Evolutionary conservation across 805 yeast species (phyloP), one percentile per base, ranked within the genome.

Genomic region (Candida verbasci): DNA sequence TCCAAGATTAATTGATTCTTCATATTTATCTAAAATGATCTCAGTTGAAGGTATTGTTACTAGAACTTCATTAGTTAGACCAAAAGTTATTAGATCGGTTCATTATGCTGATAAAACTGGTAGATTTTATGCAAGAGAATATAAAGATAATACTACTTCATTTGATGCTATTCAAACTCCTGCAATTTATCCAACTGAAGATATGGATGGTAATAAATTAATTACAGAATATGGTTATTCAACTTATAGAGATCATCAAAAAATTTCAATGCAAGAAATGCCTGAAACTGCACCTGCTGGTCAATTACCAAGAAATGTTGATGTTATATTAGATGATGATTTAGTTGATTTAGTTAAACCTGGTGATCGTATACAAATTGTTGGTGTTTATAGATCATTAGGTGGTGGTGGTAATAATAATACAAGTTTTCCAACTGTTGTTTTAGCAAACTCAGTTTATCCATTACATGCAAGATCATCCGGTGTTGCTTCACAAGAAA

Each of bases 261-360:
- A 87, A 26, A 74, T 93, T 24, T 78, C 96, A 0, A 82, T 93
- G 24, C 98, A 93, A 60, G 98, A 93, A 65, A 86, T 93, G 86
- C 97, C 98, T 1, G 97, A 93, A 64, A 72, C 82, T 44, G 96
- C 97, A 1, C 98, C 97, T 11, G 95, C 97, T 0, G 98, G 98
- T 39, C 97, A 91, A 63, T 70, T 93, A 44, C 98, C 98, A 24
- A 73, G 97, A 51, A 81, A 95, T 2, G 74, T 93, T 24, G 98
- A 93, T 53, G 83, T 91, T 17, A 77, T 91, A n/a, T 65, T 93
- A 50, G 96, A 91, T 58, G 97, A 89, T 52, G 98, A 93, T 56
- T 70, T 93, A 45, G 97, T 93, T 2, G 98, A 93, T 56, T 67
- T 63, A 38, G 83, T 86, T 31, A 93, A 93, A 57, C 97, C 98